phyloP scores from a whole-genome alignment of 2,329 filamentous ascomycete species.

The Colletotrichum tropicicola region DNA sequence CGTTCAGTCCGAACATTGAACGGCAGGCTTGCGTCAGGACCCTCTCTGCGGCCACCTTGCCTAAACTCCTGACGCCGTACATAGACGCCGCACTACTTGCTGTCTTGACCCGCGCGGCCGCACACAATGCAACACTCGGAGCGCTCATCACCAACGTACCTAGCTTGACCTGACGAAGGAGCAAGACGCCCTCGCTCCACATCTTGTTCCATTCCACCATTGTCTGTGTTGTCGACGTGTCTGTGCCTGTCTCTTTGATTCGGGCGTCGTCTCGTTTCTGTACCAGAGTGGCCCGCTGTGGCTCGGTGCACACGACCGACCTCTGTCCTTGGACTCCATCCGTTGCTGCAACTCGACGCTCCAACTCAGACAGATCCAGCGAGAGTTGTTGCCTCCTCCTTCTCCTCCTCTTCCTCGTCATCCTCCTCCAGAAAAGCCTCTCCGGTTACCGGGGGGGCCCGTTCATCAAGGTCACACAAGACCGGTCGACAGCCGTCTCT shows the following conservation, averaged over 20 bases:
- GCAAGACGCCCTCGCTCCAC: slow-evolving; percentile 16
- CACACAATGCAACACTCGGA: too few relatives aligned
- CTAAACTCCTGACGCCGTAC: background rate
- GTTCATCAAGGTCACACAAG: slow-evolving; percentile 23
- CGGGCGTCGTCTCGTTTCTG: background rate
- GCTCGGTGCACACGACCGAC: slow-evolving; percentile 14
- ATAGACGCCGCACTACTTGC: too few relatives aligned
- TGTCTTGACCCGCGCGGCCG: too few relatives aligned
- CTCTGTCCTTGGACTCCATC: background rate
- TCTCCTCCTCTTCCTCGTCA: background rate
- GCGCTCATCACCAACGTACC: too few relatives aligned
- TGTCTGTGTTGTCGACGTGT: slow-evolving; percentile 10
- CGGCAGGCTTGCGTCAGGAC: background rate
- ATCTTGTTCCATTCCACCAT: slow-evolving; percentile 15
- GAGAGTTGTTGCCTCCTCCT: slow-evolving; percentile 10
- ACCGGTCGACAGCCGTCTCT: slow-evolving; percentile 6
- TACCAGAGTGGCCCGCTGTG: background rate
- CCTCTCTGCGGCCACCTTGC: background rate
- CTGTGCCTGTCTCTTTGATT: slow-evolving; percentile 10
- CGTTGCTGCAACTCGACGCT: background rate
- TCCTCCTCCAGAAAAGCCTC: background rate
- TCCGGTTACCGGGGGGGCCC: background rate
- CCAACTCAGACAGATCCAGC: too few relatives aligned
- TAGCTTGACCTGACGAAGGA: too few relatives aligned
- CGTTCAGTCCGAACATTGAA: background rate